These are phyloP conservation scores for Tetrapyrgos nigripes DNA, from an alignment of 1,284 basidiomycete genomes.

Conservation along the genomic window DNA sequence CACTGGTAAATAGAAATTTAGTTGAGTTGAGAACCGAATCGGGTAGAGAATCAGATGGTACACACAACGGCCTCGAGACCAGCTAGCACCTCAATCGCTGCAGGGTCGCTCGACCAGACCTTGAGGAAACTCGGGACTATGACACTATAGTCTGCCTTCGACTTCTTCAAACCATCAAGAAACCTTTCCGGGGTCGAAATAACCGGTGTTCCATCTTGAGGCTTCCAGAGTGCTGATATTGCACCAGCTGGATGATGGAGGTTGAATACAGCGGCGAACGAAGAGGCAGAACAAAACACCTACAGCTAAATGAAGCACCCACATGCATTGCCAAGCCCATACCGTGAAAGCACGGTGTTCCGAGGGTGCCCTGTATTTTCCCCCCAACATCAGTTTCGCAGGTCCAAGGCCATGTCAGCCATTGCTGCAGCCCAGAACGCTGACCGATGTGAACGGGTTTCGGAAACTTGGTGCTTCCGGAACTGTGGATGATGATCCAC, in stretches of 20 bases:
- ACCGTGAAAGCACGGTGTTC: neutral
- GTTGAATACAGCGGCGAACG: no score
- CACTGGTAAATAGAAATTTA: neutral
- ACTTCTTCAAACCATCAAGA: neutral
- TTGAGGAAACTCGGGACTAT: conserved; percentile 44
- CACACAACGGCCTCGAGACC: conserved; percentile 31
- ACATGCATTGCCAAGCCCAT: neutral
- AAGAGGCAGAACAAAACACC: neutral
- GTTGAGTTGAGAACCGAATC: no score
- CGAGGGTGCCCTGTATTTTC: neutral
- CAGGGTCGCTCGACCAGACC: conserved; percentile 37
- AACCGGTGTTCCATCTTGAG: neutral
- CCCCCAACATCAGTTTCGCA: neutral
- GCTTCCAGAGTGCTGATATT: neutral
- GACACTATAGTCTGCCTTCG: conserved; percentile 9
- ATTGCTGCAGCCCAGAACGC: neutral
- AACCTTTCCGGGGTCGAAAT: neutral
- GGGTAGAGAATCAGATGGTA: neutral
- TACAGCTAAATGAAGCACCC: neutral
- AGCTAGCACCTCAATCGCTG: conserved; percentile 22
- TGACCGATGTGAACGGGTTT: neutral
- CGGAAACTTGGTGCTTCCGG: conserved; percentile 1
- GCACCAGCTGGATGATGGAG: neutral
- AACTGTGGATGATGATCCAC: neutral
- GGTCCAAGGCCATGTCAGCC: neutral